Base-by-base conservation (phyloP, 2,329 filamentous ascomycete species). In the Ascomycota sp. region DNA sequence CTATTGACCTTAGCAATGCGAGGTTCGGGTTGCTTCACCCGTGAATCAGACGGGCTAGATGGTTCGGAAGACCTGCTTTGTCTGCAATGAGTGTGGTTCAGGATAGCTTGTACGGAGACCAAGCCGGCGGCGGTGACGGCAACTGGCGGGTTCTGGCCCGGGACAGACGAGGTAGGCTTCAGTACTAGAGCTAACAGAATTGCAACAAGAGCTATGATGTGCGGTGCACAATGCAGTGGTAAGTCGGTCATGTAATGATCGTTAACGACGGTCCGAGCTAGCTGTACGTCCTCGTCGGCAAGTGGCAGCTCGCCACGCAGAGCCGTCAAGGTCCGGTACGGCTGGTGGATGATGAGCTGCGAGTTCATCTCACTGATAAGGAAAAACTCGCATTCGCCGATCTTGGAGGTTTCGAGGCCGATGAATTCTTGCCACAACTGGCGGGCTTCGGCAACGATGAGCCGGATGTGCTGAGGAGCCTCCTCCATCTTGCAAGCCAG, bases 401-500 rank as follows among this genome's bases (percentile, higher is more conserved):
- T 66, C 44, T 82, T 81, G 32, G 78, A 73, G 7, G 79, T 77
- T 50, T 93, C 83, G 33, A 74, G 68, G 25, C 68, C 62, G 40
- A 80, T 69, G 34, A 77, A 68, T 38, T 85, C 79, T 43, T 80
- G 75, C 81, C 82, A 93, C 35, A 91, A 64, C 33, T 76, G 69
- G 22, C 82, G 73, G 4, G 85, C 82, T 51, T 98, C 89, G 28
- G 72, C 75, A 8, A 89, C 75, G 34, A 98, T 75, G 38, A 92
- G 68, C 20, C 89, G 71, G 43, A 98, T 95, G 50, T 98, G 89
- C 50, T 95, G 86, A 3, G 89, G 89, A 30, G 75, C 85, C 52
- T 98, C 89, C 51, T 98, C 89, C 71, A 92, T 93, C 56, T 98
- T 98, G 58, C 83, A 93, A 13, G 89, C 85, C 23, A 98, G 62